These are phyloP conservation scores for Passiflora organensis DNA, from an alignment of 345 rosid genomes.

Conservation along the genomic window DNA sequence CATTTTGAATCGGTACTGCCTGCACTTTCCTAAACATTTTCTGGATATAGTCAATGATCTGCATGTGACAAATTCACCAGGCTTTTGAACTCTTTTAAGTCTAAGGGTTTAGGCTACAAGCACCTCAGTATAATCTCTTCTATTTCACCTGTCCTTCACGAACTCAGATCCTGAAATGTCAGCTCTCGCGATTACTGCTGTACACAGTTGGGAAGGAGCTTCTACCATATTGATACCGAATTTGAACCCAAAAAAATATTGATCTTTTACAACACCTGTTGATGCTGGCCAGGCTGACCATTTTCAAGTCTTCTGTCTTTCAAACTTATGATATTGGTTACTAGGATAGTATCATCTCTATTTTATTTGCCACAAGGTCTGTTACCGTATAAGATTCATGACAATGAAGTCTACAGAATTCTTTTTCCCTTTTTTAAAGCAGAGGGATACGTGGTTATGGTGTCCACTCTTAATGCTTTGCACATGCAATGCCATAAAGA, in stretches of 20 bases:
- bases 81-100: not conserved
- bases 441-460: conserved; percentile 1
- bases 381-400: too few relatives aligned
- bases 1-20: too few relatives aligned
- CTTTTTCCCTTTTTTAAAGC: too few relatives aligned
- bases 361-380: conserved; percentile 12
- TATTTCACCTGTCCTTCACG: not conserved
- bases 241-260: too few relatives aligned
- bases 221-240: too few relatives aligned
- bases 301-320: not conserved
- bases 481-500: conserved; percentile 28
- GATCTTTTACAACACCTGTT: not conserved
- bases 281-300: conserved; percentile 6
- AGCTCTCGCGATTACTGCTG: too few relatives aligned
- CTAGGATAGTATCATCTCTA: conserved; percentile 20
- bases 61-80: too few relatives aligned
- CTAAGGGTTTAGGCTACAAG: too few relatives aligned
- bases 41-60: not conserved
- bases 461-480: conserved; percentile 11
- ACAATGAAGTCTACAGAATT: too few relatives aligned
- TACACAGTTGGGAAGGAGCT: too few relatives aligned
- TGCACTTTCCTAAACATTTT: conserved; percentile 1
- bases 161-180: too few relatives aligned
- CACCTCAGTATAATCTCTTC: too few relatives aligned
- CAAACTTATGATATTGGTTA: conserved; percentile 3